These are phyloP conservation scores for Leccinum barrowsii DNA, from an alignment of 768 basidiomycete species.

Conservation along the genomic window DNA sequence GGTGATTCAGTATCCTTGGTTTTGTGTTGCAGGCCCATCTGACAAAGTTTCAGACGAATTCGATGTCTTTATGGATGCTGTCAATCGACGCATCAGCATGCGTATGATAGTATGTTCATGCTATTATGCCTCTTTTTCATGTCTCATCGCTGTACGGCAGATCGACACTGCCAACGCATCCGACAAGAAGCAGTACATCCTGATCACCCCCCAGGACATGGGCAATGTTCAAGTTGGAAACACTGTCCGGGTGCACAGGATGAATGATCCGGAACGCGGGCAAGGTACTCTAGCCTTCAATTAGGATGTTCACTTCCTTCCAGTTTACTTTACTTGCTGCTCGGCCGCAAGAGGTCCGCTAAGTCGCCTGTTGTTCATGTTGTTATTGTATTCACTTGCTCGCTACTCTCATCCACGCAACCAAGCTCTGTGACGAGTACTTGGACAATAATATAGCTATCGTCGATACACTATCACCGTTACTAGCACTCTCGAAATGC, in stretches of 20 bases:
- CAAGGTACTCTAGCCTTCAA: constrained; percentile 44
- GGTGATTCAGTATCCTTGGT: constrained; percentile 41
- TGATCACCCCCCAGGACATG: constrained; percentile 97
- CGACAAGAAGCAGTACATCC: constrained; percentile 87
- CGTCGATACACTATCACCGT: background rate
- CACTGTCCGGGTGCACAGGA: constrained; percentile 70
- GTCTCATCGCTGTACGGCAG: constrained; percentile 34
- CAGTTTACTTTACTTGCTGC: constrained; percentile 1
- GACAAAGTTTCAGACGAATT: constrained; percentile 70
- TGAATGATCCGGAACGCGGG: constrained; percentile 76
- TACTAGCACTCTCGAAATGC: constrained; percentile 1
- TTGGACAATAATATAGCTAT: background rate
- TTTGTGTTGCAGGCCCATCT: background rate
- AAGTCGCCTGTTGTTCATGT: constrained; percentile 1
- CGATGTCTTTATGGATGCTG: constrained; percentile 97
- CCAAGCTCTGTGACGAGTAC: background rate
- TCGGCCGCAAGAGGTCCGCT: background rate
- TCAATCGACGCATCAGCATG: constrained; percentile 89
- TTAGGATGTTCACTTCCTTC: background rate
- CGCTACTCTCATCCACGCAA: constrained; percentile 1
- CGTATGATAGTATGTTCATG: constrained; percentile 76
- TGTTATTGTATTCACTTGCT: constrained; percentile 8
- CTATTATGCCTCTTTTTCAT: background rate
- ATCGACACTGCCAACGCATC: constrained; percentile 87
- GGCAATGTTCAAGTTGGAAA: constrained; percentile 63